These are phyloP conservation scores for Dujonia santamariae DNA, from an alignment of 1,139 yeast genomes.

Conservation along the genomic window DNA sequence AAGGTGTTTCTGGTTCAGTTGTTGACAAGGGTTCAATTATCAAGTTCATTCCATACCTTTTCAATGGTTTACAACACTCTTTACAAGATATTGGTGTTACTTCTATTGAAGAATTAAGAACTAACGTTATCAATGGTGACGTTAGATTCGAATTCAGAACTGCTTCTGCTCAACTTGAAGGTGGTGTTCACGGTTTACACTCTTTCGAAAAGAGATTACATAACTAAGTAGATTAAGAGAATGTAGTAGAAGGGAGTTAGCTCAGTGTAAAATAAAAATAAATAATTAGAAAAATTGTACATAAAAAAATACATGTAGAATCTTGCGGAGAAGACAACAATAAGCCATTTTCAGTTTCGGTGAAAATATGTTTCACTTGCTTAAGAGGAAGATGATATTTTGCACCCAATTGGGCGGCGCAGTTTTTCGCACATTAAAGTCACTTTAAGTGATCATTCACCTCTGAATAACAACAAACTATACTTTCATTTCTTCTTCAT, in stretches of 20 bases:
- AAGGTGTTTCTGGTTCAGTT: constrained; percentile 97
- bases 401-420: too few species aligned
- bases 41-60: constrained; percentile 91
- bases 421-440: too few species aligned
- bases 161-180: constrained; percentile 97
- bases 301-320: constrained; percentile 1
- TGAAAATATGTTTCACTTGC: too few species aligned
- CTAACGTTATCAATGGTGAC: constrained; percentile 59
- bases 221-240: constrained; percentile 44
- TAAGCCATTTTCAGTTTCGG: too few species aligned
- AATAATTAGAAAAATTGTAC: background rate
- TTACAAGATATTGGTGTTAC: constrained; percentile 94
- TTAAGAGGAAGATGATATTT: too few species aligned
- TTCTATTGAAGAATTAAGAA: constrained; percentile 64
- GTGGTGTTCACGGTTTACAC: constrained; percentile 96
- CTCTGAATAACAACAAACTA: too few species aligned
- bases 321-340: too few species aligned
- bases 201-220: constrained; percentile 97
- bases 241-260: too few species aligned
- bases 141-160: constrained; percentile 97
- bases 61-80: constrained; percentile 96
- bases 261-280: background rate
- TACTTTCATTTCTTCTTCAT: constrained; percentile 2
- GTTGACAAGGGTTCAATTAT: constrained; percentile 94
- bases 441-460: too few species aligned